These are phyloP conservation scores for Blyttiomyces sp. DNA, from an alignment of 371 early-diverging fungal species.

Conservation along the genomic window DNA sequence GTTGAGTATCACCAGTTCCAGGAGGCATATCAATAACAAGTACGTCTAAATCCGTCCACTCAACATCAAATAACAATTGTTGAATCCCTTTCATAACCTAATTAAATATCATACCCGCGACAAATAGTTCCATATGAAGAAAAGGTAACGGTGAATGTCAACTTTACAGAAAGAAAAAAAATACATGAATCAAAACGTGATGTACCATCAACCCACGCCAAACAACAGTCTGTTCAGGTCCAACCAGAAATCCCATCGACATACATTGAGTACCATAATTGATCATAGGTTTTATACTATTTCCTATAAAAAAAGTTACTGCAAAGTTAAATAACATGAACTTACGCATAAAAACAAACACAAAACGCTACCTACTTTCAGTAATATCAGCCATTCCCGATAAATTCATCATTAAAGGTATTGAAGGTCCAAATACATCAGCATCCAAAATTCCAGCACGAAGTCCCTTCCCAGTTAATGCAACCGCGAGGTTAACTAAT, in stretches of 20 bases:
- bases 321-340: not conserved
- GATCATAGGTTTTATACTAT: slow-evolving; percentile 62
- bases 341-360: not conserved
- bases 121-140: not conserved
- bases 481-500: slow-evolving; percentile 75
- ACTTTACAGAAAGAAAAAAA: no score
- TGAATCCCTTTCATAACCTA: slow-evolving; percentile 88
- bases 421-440: slow-evolving; percentile 88
- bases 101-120: not conserved
- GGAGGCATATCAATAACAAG: slow-evolving; percentile 91
- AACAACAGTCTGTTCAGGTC: slow-evolving; percentile 73
- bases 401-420: slow-evolving; percentile 82
- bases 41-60: slow-evolving; percentile 76
- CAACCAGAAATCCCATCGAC: slow-evolving; percentile 88
- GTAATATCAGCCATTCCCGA: slow-evolving; percentile 62
- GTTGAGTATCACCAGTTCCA: slow-evolving; percentile 87
- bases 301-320: slow-evolving; percentile 33
- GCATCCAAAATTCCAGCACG: slow-evolving; percentile 84
- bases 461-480: slow-evolving; percentile 55
- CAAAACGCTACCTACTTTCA: not conserved
- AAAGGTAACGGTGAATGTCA: not conserved
- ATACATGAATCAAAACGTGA: not conserved
- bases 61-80: slow-evolving; percentile 79
- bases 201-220: slow-evolving; percentile 88
- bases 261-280: slow-evolving; percentile 87